Evolutionary conservation across 306 rosid species (phyloP), one percentile per base, ranked within the genome.

Genomic region (Biancaea sappan): DNA sequence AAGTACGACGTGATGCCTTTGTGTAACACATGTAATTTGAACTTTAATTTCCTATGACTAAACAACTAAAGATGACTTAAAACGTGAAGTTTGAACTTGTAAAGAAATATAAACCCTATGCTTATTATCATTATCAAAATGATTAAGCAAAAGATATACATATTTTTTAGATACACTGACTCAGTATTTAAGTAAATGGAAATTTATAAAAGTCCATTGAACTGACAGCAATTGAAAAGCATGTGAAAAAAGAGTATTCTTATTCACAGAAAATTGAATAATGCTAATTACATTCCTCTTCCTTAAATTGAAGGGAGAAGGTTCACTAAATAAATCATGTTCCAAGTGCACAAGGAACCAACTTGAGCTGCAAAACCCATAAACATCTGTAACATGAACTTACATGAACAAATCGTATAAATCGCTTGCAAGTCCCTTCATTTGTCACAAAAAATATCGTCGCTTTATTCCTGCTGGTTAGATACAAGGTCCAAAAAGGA

Each of bases 291-390:
- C 21, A 21, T 25, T 35, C n/a, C 4, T 58, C 14, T 16, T 65
- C 16, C 66, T 31, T 40, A 40, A 40, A 40, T 24, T 22, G 7
- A 65, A 66, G 26, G 28, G 54, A 15, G 34, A 41, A 43, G 24
- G 9, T 43, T 7, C 16, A 66, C 57, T 16, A n/a, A 5, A 41
- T 12, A 65, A 66, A 66, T 46, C 60, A 31, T 10, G 21, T 50
- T 10, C 62, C 34, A 21, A 50, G 7, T 32, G 34, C 47, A 10
- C 21, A 19, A 12, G 47, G 32, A 18, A 69, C 32, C 8, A 50
- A 34, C 44, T 51, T 34, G 61, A 69, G 58, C 62, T 6, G 43
- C 62, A 28, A 51, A 68, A 69, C n/a, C 32, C 18, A 32, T 8
- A 5, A 16, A 28, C 43, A 69, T 13, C 12, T 32, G 32, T n/a